Conservation (phyloP, 257 asterid species). For the Catharanthus roseus region DNA sequence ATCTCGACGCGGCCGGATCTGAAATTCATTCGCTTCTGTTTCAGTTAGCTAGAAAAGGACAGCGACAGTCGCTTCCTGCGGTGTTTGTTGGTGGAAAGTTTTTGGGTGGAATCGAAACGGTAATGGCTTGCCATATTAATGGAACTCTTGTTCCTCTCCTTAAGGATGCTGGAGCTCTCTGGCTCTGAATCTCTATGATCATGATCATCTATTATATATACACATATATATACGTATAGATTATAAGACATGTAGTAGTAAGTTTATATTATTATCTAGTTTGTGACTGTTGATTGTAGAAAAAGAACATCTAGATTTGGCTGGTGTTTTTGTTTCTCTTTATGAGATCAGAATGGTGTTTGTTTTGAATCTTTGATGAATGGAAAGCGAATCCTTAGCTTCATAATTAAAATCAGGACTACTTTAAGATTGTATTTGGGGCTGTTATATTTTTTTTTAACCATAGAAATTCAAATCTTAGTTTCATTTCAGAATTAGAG, state of each 20-base stretch:
- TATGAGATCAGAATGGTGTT: background rate
- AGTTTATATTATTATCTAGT: too few species aligned
- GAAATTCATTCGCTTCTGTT: constrained; percentile 50
- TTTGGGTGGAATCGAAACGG: constrained; percentile 72
- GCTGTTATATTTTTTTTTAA: too few species aligned
- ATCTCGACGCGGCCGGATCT: constrained; percentile 48
- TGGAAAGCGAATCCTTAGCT: too few species aligned
- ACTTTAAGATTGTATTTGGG: too few species aligned
- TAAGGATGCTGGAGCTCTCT: constrained; percentile 77
- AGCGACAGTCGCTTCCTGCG: constrained; percentile 52
- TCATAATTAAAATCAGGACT: too few species aligned
- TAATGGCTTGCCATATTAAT: constrained; percentile 75
- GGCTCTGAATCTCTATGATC: constrained; percentile 43
- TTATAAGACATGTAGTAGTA: too few species aligned
- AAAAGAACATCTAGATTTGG: background rate
- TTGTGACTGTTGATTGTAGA: too few species aligned
- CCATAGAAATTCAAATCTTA: too few species aligned
- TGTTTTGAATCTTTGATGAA: background rate
- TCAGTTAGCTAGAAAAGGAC: constrained; percentile 31
- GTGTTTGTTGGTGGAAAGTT: constrained; percentile 80
- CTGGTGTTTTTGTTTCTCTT: background rate
- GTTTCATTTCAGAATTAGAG: too few species aligned
- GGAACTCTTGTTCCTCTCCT: constrained; percentile 84
- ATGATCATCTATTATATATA: too few species aligned
- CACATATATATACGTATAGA: too few species aligned